Conservation (phyloP, 2,329 filamentous ascomycete species). For the Ophiocordyceps polyrhachis-furcata region DNA sequence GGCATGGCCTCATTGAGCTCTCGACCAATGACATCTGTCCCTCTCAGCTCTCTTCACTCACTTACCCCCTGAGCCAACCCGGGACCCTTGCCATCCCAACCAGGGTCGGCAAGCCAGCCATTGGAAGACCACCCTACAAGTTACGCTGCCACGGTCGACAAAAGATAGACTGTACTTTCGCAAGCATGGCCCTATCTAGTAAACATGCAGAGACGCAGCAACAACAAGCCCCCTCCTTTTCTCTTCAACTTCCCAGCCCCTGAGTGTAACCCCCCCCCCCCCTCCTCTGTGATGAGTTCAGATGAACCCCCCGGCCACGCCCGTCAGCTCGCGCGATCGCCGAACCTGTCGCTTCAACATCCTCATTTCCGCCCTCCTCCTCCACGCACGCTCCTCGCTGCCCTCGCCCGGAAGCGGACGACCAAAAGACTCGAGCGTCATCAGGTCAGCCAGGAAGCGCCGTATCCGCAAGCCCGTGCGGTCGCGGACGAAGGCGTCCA, state of each 20-base stretch:
- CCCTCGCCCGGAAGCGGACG: constrained; percentile 10
- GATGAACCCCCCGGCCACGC: constrained; percentile 4
- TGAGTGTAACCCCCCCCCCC: not conserved
- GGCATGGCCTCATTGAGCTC: too few relatives aligned
- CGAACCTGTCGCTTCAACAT: constrained; percentile 17
- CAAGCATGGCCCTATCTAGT: not conserved
- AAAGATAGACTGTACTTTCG: not conserved
- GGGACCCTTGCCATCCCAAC: too few relatives aligned
- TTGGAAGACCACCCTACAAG: too few relatives aligned
- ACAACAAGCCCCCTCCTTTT: not conserved
- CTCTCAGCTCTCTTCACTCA: too few relatives aligned
- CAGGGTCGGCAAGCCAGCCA: too few relatives aligned
- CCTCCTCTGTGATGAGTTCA: not conserved
- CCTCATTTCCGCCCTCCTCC: constrained; percentile 14
- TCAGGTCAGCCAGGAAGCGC: constrained; percentile 34
- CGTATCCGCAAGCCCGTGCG: constrained; percentile 34
- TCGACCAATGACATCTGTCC: too few relatives aligned
- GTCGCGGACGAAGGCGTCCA: constrained; percentile 31
- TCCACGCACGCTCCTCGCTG: constrained; percentile 9
- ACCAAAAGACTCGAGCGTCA: constrained; percentile 27
- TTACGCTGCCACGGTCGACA: not conserved
- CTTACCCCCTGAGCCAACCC: too few relatives aligned
- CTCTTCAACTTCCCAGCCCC: not conserved
- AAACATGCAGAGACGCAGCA: not conserved
- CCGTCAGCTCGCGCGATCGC: constrained; percentile 12